These are phyloP conservation scores for Phyllosticta citriasiana DNA, from an alignment of 2,329 filamentous ascomycete genomes.

Conservation along the genomic window DNA sequence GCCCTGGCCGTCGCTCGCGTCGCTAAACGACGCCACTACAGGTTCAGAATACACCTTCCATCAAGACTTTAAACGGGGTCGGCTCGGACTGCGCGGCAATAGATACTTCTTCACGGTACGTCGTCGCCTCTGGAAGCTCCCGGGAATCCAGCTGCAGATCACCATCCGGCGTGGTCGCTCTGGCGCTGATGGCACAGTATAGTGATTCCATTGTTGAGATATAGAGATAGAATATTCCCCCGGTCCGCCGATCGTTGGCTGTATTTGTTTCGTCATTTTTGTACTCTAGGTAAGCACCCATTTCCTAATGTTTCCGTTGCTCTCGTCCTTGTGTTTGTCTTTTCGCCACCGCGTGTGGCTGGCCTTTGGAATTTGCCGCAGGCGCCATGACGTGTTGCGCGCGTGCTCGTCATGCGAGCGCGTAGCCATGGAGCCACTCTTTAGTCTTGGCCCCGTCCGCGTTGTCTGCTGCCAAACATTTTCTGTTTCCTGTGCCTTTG, in stretches of 20 bases:
- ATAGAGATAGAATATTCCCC: slow-evolving; percentile 9
- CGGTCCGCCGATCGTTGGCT: slow-evolving; percentile 2
- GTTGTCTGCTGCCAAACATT: background rate
- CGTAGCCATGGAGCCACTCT: background rate
- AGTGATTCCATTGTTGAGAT: slow-evolving; percentile 10
- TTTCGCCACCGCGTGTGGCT: background rate
- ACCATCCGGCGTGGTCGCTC: slow-evolving; percentile 8
- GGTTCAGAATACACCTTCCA: background rate
- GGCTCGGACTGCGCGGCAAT: slow-evolving; percentile 3
- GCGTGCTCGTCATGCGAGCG: background rate
- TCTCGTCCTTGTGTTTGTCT: background rate
- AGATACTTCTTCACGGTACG: slow-evolving; percentile 10
- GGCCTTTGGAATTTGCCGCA: background rate
- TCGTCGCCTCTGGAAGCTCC: background rate
- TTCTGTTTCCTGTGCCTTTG: background rate
- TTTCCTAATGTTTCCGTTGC: background rate
- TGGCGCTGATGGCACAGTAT: slow-evolving; percentile 10
- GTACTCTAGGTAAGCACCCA: slow-evolving; percentile 9
- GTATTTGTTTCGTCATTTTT: slow-evolving; percentile 7
- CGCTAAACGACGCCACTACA: background rate
- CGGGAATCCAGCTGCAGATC: slow-evolving; percentile 4
- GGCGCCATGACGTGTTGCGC: background rate
- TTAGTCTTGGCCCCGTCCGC: background rate
- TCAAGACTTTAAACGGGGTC: background rate
- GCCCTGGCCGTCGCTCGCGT: background rate